Conservation (phyloP, 2,329 filamentous ascomycete genomes). For the Eutypa lata region DNA sequence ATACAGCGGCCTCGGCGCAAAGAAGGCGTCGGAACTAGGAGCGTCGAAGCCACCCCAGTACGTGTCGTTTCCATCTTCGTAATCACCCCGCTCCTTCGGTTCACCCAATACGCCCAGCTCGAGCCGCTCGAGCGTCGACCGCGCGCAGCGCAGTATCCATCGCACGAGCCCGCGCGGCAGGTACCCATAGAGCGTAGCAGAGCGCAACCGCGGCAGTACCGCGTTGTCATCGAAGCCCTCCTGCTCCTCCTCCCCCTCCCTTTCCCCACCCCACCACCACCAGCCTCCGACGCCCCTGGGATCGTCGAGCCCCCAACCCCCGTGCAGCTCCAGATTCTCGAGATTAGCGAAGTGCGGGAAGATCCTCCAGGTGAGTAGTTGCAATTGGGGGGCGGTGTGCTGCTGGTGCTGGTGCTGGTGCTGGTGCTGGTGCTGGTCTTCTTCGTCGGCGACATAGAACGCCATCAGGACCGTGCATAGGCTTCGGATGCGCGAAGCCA, state of each 20-base stretch:
- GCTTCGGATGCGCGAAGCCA: not conserved
- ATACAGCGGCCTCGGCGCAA: not conserved
- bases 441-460: not conserved
- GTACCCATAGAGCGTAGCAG: not conserved
- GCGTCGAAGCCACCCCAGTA: not conserved
- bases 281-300: not conserved
- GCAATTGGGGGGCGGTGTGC: too few species aligned
- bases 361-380: not conserved
- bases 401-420: too few species aligned
- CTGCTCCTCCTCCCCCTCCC: too few species aligned
- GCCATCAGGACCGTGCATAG: not conserved
- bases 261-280: too few species aligned
- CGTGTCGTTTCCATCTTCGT: not conserved
- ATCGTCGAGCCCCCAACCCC: too few species aligned
- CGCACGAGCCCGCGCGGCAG: not conserved
- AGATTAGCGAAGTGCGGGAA: not conserved
- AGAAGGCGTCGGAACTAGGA: not conserved
- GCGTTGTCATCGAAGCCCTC: not conserved
- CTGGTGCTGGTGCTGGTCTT: too few species aligned
- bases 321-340: not conserved
- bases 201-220: not conserved
- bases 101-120: not conserved
- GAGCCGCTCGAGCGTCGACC: not conserved
- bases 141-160: not conserved
- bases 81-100: not conserved